Percentiles rank a stretch among this genome's conserved stretches.
Conservation (phyloP, 495 filamentous ascomycete genomes). For the Halenospora varia region DNA sequence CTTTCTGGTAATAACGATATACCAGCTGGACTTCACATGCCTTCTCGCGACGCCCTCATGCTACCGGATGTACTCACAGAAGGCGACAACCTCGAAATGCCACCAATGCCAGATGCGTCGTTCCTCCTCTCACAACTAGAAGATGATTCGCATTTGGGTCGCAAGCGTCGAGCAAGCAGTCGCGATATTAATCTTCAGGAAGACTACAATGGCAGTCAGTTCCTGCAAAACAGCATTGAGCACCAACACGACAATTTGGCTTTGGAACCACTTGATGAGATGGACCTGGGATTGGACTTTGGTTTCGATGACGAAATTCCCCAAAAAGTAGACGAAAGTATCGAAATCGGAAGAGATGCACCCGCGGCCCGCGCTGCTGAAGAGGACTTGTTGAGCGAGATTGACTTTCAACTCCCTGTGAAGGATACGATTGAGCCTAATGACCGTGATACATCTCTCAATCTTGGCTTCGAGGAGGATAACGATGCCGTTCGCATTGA, state of each 20-base stretch:
- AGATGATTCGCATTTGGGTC: constrained; percentile 46
- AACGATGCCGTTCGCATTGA: constrained; percentile 49
- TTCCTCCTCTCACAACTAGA: constrained; percentile 66
- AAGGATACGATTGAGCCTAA: constrained; percentile 34
- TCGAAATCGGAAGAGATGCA: constrained; percentile 83
- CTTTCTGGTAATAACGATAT: constrained; percentile 77
- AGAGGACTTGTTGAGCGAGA: constrained; percentile 70
- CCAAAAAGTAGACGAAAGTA: constrained; percentile 53
- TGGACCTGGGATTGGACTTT: constrained; percentile 56
- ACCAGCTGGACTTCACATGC: constrained; percentile 58
- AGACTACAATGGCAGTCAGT: constrained; percentile 59
- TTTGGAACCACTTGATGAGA: constrained; percentile 46
- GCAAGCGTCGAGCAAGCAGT: constrained; percentile 55
- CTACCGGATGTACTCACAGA: constrained; percentile 88
- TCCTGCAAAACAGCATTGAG: constrained; percentile 59
- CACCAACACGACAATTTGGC: constrained; percentile 43
- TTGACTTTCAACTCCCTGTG: constrained; percentile 32
- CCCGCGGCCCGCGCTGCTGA: constrained; percentile 59
- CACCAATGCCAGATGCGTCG: constrained; percentile 66
- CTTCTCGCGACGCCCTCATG: constrained; percentile 65
- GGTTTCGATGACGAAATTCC: constrained; percentile 45
- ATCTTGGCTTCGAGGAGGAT: constrained; percentile 40
- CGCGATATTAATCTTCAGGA: constrained; percentile 62
- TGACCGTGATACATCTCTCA: constrained; percentile 40
- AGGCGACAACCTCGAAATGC: constrained; percentile 70